These are phyloP conservation scores for Yamadazyma sp. DNA, from an alignment of 805 yeast species.

Conservation along the genomic window DNA sequence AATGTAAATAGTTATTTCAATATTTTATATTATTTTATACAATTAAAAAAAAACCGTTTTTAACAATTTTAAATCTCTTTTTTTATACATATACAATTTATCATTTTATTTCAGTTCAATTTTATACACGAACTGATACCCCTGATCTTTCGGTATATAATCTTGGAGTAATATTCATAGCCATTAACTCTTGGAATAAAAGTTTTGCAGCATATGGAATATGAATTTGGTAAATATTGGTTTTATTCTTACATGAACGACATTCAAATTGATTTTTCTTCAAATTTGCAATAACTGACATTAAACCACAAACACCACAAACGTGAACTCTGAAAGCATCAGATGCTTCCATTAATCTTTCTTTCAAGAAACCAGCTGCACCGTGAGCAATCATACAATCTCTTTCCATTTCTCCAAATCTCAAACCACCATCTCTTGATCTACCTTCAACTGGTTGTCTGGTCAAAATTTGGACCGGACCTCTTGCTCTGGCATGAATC, in stretches of 20 bases:
- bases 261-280: slow-evolving; percentile 98
- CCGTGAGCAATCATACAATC: slow-evolving; percentile 99
- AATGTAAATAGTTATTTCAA: slow-evolving; percentile 10
- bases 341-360: slow-evolving; percentile 97
- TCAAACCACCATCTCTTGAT: slow-evolving; percentile 97
- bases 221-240: slow-evolving; percentile 95
- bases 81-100: not conserved
- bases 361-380: slow-evolving; percentile 97
- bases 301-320: slow-evolving; percentile 97
- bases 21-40: slow-evolving; percentile 5
- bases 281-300: slow-evolving; percentile 96
- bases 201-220: slow-evolving; percentile 98
- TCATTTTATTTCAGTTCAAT: not conserved
- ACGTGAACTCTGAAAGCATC: slow-evolving; percentile 98
- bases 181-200: slow-evolving; percentile 98
- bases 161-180: slow-evolving; percentile 98
- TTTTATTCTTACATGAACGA: slow-evolving; percentile 97
- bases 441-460: slow-evolving; percentile 99
- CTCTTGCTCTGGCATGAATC: slow-evolving; percentile 98
- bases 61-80: not conserved
- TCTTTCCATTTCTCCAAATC: slow-evolving; percentile 99
- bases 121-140: slow-evolving; percentile 32
- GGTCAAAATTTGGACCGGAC: slow-evolving; percentile 95
- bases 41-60: slow-evolving; percentile 4
- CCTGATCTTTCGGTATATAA: slow-evolving; percentile 90